Conservation (phyloP, 345 rosid species). For the Schrenkiella parvula region DNA sequence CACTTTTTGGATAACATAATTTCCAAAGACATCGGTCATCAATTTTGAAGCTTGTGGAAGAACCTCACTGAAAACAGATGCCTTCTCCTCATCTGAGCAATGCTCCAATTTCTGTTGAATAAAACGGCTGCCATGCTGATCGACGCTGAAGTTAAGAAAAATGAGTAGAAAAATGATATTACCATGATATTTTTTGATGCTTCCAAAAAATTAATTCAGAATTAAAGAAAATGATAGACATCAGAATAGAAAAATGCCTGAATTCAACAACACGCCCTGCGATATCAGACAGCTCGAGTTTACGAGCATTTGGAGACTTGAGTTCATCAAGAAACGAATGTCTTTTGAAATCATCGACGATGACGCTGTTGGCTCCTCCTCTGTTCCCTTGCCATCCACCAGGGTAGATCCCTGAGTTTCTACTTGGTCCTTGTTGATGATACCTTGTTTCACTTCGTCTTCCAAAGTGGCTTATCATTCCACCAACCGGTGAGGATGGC, state of each 20-base stretch:
- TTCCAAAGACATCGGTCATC: slow-evolving; percentile 98
- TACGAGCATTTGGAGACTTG: slow-evolving; percentile 73
- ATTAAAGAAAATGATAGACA: slow-evolving; percentile 20
- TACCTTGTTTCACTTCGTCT: slow-evolving; percentile 59
- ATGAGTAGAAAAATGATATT: not conserved
- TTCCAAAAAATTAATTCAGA: not conserved
- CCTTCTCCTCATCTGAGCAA: slow-evolving; percentile 74
- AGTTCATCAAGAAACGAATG: slow-evolving; percentile 90
- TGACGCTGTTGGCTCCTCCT: slow-evolving; percentile 47
- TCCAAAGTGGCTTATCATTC: slow-evolving; percentile 48
- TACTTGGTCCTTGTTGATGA: slow-evolving; percentile 46
- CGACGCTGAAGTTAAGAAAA: slow-evolving; percentile 56
- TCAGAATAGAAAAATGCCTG: slow-evolving; percentile 48
- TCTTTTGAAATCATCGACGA: slow-evolving; percentile 54
- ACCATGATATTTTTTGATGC: not conserved
- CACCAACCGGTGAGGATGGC: slow-evolving; percentile 66
- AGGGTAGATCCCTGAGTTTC: slow-evolving; percentile 57
- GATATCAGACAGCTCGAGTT: slow-evolving; percentile 82
- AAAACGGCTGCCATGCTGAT: slow-evolving; percentile 99
- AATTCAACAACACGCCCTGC: slow-evolving; percentile 87
- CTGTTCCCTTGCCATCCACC: slow-evolving; percentile 87
- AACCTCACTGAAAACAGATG: slow-evolving; percentile 81
- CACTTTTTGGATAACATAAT: slow-evolving; percentile 97
- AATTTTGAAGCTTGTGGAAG: slow-evolving; percentile 82
- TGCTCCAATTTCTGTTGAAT: slow-evolving; percentile 96